Evolutionary conservation across 169 alveolate genomes (phyloP), one percentile per base, ranked within the genome.

Genomic region (Cryptosporidium andersoni): DNA sequence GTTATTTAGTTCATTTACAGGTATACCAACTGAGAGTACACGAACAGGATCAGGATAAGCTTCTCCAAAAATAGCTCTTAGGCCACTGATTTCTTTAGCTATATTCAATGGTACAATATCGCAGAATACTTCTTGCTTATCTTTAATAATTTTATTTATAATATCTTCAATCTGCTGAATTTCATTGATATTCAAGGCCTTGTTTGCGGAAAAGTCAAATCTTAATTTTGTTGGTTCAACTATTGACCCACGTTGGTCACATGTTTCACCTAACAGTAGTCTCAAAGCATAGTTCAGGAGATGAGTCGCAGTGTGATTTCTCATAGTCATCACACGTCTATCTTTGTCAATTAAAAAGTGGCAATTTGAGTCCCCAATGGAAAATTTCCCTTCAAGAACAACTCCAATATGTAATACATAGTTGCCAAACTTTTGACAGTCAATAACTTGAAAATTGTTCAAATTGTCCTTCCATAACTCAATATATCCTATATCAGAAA

Each of bases 231-330:
- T 93, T 25, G 90, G 96, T 42, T 93, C 95, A 16, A 94, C 94
- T 65, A 93, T 82, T 48, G 96, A 94, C 1, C 97, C 96, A 60
- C 90, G 80, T 89, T 93, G 97, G 60, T 94, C 96, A 65, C 91
- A 88, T 52, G 81, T 82, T 43, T 40, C 81, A 5, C 92, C 93
- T 82, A 92, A 81, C 2, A 90, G 93, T 25, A 51, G 66, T 51
- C 97, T 80, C 14, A 96, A 81, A 37, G 95, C 96, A 81, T 88
- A 94, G 82, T 94, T 95, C 63, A 96, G 89, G 58, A 96, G 64
- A 90, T 96, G 98, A 8, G 98, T 95, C 2, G 95, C 96, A 0
- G 97, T 94, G 92, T 96, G 98, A 88, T 96, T 95, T 85, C 95
- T 94, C 42, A 96, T 97, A 25, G 93, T 91, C 64, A 89, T 81